A percentile compares a stretch with the other conserved stretches of the same genome.
These are phyloP conservation scores for Solanum megistacrolobum DNA, from an alignment of 257 asterid species.

Conservation along the genomic window DNA sequence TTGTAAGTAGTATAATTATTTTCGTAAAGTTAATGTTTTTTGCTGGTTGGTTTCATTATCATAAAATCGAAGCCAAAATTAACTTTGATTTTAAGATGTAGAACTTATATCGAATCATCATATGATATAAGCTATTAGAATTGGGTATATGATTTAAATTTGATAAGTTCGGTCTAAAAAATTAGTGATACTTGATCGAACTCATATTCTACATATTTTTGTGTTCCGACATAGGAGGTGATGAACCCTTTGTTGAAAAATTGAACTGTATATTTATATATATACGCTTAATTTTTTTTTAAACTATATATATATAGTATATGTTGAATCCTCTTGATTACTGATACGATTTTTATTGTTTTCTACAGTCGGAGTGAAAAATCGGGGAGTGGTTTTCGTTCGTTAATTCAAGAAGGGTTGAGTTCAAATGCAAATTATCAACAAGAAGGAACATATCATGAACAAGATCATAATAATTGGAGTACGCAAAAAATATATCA, in stretches of 20 bases:
- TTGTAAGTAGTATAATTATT: neutral
- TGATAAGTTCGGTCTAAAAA: neutral
- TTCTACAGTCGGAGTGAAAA: constrained; percentile 37
- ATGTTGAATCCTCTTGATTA: neutral
- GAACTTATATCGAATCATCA: neutral
- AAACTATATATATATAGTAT: neutral
- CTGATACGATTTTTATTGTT: neutral
- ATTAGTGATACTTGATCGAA: neutral
- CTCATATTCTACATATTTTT: neutral
- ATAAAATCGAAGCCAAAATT: neutral
- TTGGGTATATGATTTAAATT: neutral
- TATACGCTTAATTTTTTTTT: neutral
- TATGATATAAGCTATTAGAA: neutral
- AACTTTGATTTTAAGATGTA: neutral
- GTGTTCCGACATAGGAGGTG: neutral
- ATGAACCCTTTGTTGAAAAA: neutral
- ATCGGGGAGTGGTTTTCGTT: constrained; percentile 18
- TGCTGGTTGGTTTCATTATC: neutral
- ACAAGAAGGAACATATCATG: constrained; percentile 33
- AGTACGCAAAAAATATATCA: constrained; percentile 26
- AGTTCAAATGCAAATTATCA: constrained; percentile 23
- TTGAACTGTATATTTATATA: too few species aligned
- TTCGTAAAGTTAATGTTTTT: neutral
- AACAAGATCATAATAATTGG: constrained; percentile 38
- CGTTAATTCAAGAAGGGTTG: constrained; percentile 41